These are phyloP conservation scores for Chenopodium album DNA, from an alignment of 148 eudicot species.

Conservation along the genomic window DNA sequence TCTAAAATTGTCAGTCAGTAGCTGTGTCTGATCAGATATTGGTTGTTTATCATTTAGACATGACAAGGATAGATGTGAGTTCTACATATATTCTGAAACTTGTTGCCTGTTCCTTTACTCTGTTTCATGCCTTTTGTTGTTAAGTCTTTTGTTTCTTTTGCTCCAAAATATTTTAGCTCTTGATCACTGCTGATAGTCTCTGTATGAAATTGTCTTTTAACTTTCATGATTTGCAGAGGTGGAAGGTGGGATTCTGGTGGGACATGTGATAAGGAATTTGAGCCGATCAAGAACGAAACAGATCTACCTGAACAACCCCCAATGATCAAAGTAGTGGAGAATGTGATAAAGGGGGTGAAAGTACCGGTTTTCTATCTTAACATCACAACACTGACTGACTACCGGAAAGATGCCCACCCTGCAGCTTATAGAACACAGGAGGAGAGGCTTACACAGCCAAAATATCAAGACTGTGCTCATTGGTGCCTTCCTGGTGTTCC, in stretches of 20 bases:
- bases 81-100: too few species aligned
- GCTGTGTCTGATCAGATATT: neutral
- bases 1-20: neutral
- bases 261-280: constrained; percentile 53
- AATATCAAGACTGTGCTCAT: constrained; percentile 70
- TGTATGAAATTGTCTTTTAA: neutral
- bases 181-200: neutral
- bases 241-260: constrained; percentile 80
- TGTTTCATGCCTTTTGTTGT: neutral
- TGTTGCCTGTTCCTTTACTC: too few species aligned
- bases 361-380: constrained; percentile 54
- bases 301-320: constrained; percentile 35
- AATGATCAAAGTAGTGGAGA: constrained; percentile 46
- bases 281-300: constrained; percentile 47
- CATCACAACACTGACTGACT: constrained; percentile 58
- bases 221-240: constrained; percentile 35
- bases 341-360: constrained; percentile 43
- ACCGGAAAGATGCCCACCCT: constrained; percentile 72
- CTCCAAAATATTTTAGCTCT: too few species aligned
- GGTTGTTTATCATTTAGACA: neutral
- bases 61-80: too few species aligned
- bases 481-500: constrained; percentile 94
- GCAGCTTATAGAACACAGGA: constrained; percentile 49
- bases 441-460: constrained; percentile 40
- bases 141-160: neutral